Evolutionary conservation across 176 grass and related monocot species (phyloP).

Genomic region (Phragmites australis): DNA sequence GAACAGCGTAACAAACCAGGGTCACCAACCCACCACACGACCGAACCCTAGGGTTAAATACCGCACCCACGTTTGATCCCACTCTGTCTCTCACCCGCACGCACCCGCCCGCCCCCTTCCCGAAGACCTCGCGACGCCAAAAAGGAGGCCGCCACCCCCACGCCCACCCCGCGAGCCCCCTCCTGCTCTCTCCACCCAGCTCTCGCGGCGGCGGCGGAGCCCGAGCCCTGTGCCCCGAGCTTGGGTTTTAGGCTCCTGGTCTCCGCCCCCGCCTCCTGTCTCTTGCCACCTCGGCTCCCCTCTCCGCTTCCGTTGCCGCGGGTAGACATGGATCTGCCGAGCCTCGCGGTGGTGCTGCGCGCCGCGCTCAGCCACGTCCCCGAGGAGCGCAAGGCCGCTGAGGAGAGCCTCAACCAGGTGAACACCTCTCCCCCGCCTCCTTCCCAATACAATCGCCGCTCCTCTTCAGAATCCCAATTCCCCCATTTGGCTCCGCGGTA

Average conservation of each 20-base stretch:
- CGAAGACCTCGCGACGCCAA: conserved; percentile 49
- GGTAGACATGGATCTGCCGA: conserved; percentile 77
- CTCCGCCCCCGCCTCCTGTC: background rate
- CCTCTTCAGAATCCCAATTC: background rate
- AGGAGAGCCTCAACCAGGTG: conserved; percentile 92
- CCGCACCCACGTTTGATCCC: conserved; percentile 26
- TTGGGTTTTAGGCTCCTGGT: conserved; percentile 32
- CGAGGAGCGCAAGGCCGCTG: conserved; percentile 83
- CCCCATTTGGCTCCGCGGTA: background rate
- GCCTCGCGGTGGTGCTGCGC: conserved; percentile 75
- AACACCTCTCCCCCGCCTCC: background rate
- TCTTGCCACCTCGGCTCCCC: background rate
- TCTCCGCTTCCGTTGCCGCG: background rate
- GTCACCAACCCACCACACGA: conserved; percentile 29
- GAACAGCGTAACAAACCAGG: background rate
- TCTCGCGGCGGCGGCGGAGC: conserved; percentile 30
- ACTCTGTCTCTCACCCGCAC: conserved; percentile 21
- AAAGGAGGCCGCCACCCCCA: conserved; percentile 28
- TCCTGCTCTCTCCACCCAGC: conserved; percentile 25
- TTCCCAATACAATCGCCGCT: background rate
- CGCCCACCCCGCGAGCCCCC: conserved; percentile 37
- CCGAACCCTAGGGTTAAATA: conserved; percentile 97
- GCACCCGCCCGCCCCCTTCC: background rate
- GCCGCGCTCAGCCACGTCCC: conserved; percentile 82
- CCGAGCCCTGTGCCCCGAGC: conserved; percentile 3